Base-by-base conservation (phyloP, 805 yeast genomes). In the Schwanniomyces yamadae region DNA sequence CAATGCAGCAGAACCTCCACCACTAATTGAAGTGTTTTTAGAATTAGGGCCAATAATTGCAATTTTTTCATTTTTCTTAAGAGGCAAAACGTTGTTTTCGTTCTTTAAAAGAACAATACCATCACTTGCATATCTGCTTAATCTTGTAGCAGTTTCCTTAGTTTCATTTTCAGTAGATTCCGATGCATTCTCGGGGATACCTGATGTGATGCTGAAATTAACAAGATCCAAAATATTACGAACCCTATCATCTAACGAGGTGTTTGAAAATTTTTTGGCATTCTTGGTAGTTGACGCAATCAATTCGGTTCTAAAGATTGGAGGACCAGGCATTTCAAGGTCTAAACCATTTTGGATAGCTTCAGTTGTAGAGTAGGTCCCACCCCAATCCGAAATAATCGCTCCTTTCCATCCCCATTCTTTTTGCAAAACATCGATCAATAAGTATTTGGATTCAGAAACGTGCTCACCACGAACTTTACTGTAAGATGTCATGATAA, bases 241-340 rank as follows among this genome's bases (percentile, higher is more conserved):
- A 10, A 51, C 66, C 17, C 61, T 45, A 16, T 50, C 63, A 34
- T 59, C 57, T 22, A 60, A 33, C 28, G 46, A 34, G 27, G 50
- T 42, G 19, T 46, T 40, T 30, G 50, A 53, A 31, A 60, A 44
- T 40, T 60, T 64, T 26, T 48, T 50, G 31, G n/a, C 59, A 44
- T 30, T 58, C 37, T n/a, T 52, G 10, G 12, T 13, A 9, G 18
- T 22, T 9, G 13, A 13, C 11, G 39, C 39, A 9, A 59, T 27
- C 15, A 45, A 40, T 9, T 28, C 36, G 8, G 34, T 28, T 41
- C 66, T 46, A 34, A 55, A 48, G 13, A 27, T 38, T 3, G 64
- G 43, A n/a, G 60, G 61, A 10, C 66, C 64, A 1, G 66, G 66
- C 64, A 59, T 59, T 40, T 59, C 66, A 42, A 59, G 46, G 39